Percentiles rank a stretch among this genome's conserved stretches.
phyloP scores from a whole-genome alignment of 805 yeast genomes.

The Zygosaccharomyces kombuchaensis region DNA sequence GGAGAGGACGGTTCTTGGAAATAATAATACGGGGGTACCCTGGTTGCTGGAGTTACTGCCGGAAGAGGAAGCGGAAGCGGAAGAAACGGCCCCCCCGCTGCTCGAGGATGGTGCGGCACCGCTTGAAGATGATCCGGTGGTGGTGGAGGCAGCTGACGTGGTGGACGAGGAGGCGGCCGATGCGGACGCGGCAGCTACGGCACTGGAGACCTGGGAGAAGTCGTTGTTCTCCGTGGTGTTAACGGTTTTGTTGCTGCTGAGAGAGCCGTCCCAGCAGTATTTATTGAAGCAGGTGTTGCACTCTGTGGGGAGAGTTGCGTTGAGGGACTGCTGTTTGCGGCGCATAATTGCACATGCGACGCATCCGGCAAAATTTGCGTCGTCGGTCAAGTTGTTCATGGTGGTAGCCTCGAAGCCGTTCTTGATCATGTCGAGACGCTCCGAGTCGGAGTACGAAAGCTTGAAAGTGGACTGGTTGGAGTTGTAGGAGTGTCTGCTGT shows the following conservation, averaged over 20 bases:
- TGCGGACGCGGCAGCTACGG: neutral
- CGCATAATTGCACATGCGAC: slow-evolving; percentile 79
- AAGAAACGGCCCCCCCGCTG: neutral
- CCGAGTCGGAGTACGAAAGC: slow-evolving; percentile 55
- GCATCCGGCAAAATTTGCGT: slow-evolving; percentile 67
- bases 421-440: slow-evolving; percentile 54
- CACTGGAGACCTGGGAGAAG: slow-evolving; percentile 9
- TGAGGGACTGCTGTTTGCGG: slow-evolving; percentile 68
- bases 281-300: slow-evolving; percentile 66
- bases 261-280: slow-evolving; percentile 63
- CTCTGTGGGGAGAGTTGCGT: slow-evolving; percentile 56
- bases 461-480: slow-evolving; percentile 73
- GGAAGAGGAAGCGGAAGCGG: neutral
- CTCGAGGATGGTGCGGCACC: no score
- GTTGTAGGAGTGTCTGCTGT: slow-evolving; percentile 58
- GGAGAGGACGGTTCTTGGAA: slow-evolving; percentile 4
- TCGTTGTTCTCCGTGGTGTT: slow-evolving; percentile 15
- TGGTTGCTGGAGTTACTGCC: neutral
- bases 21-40: slow-evolving; percentile 1
- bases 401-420: slow-evolving; percentile 77
- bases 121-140: neutral
- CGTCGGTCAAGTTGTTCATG: slow-evolving; percentile 62
- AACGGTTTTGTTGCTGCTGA: slow-evolving; percentile 36
- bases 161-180: slow-evolving; percentile 3
- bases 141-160: slow-evolving; percentile 1